Conservation (phyloP, 257 asterid species). For the Leptodermis oblonga region DNA sequence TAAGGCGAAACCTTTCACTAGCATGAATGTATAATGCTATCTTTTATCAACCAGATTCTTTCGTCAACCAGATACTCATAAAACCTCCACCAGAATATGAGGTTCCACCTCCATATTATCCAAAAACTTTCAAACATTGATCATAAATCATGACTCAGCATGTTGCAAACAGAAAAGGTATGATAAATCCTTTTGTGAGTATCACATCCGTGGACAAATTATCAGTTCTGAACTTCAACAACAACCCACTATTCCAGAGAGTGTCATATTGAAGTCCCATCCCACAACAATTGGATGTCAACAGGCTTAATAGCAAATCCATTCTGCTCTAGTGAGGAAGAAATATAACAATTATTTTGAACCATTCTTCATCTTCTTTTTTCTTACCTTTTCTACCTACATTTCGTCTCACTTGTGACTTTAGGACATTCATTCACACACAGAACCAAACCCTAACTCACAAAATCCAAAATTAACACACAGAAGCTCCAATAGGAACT, state of each 20-base stretch:
- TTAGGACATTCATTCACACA: neutral
- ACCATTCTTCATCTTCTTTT: neutral
- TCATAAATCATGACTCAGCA: neutral
- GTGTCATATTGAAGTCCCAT: neutral
- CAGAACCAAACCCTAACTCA: neutral
- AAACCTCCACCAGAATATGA: neutral
- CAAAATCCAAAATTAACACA: neutral
- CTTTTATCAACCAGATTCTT: neutral
- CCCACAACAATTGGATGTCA: neutral
- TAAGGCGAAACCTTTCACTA: neutral
- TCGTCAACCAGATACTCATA: neutral
- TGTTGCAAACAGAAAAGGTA: neutral
- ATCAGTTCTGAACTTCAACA: neutral
- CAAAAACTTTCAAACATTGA: neutral
- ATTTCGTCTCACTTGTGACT: neutral
- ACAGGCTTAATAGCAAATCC: neutral
- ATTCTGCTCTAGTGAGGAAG: neutral
- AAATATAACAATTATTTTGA: neutral
- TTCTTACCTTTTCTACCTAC: neutral
- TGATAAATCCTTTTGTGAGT: too few species aligned
- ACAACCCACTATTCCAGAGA: neutral
- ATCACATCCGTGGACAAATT: neutral
- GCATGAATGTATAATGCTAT: neutral
- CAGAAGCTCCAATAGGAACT: neutral
- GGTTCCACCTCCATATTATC: neutral